Conservation (phyloP, 83 land plant species). For the Picea abies region DNA sequence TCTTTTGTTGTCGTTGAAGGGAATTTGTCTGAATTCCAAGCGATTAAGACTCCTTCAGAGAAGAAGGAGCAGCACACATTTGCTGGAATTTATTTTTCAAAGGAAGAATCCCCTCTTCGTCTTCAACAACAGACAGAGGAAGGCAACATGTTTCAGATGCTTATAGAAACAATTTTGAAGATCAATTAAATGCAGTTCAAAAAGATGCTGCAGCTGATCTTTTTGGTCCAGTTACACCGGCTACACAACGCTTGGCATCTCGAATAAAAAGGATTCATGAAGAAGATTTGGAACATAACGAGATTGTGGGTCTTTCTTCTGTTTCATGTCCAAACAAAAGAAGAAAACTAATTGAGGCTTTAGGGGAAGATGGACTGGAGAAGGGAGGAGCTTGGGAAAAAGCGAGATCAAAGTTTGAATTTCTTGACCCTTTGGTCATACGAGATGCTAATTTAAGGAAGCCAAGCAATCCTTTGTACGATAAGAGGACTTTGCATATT, state of each 20-base stretch:
- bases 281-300: background rate
- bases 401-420: no score
- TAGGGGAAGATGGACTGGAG: no score
- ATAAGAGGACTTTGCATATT: no score
- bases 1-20: background rate
- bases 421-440: no score
- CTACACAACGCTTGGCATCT: slow-evolving; percentile 16
- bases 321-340: no score
- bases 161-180: background rate
- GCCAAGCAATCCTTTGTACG: no score
- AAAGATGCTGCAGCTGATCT: slow-evolving; percentile 25
- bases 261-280: slow-evolving; percentile 26
- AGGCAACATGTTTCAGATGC: background rate
- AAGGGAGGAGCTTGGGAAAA: no score
- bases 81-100: no score
- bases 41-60: background rate
- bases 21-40: background rate
- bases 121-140: background rate
- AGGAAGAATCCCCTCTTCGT: background rate
- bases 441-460: no score
- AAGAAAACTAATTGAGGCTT: no score
- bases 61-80: background rate
- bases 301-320: no score
- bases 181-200: slow-evolving; percentile 3
- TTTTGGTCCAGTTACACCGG: slow-evolving; percentile 60